Evolutionary conservation across 2,329 filamentous ascomycete genomes (phyloP).

Genomic region (Trichophyton schoenleinii): DNA sequence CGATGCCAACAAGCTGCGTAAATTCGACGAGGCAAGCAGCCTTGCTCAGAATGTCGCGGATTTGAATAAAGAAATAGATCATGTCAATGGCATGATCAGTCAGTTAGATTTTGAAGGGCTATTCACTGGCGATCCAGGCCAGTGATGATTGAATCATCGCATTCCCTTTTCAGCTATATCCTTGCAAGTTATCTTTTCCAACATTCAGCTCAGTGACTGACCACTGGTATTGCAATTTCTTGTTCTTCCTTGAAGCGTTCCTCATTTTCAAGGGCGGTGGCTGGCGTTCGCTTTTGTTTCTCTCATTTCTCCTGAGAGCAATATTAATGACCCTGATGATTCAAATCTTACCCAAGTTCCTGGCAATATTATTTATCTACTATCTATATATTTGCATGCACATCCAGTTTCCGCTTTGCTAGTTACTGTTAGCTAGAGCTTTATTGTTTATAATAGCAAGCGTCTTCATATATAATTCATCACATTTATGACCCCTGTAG

Average conservation of each 20-base stretch:
- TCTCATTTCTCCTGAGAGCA: neutral
- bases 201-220: neutral
- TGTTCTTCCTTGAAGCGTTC: conserved; percentile 1
- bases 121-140: conserved; percentile 24
- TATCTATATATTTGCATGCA: neutral
- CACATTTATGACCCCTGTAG: neutral
- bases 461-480: neutral
- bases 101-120: conserved; percentile 51
- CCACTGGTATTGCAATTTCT: neutral
- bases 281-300: neutral
- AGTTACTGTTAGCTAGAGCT: neutral
- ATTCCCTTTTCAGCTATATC: neutral
- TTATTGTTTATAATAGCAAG: neutral
- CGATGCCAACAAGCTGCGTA: conserved; percentile 58
- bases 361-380: neutral
- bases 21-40: conserved; percentile 77
- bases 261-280: neutral
- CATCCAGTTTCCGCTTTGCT: neutral
- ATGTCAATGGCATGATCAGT: conserved; percentile 50
- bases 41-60: conserved; percentile 71
- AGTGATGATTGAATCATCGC: neutral
- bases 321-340: neutral
- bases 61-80: conserved; percentile 63
- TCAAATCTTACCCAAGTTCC: neutral
- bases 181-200: neutral